A percentile compares a stretch with the other conserved stretches of the same genome.
phyloP scores from a whole-genome alignment of 2,329 filamentous ascomycete genomes.

The Chaetoscypha palmicola region DNA sequence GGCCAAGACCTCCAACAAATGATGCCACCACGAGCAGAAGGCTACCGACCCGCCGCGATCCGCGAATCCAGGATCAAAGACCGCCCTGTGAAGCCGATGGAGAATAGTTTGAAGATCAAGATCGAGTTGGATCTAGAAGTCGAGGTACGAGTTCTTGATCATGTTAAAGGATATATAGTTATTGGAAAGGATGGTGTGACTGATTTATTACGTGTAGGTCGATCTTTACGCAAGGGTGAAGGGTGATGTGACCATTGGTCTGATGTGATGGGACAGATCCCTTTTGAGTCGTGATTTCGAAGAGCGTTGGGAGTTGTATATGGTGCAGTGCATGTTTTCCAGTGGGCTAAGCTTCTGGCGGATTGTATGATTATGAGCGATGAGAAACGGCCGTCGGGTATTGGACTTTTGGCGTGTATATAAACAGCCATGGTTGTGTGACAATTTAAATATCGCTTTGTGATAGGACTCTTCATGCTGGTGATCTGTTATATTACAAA shows the following conservation, averaged over 20 bases:
- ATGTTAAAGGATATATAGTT: slow-evolving; percentile 18
- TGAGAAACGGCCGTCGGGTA: too few relatives aligned
- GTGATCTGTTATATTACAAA: too few relatives aligned
- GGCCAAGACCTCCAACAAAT: background rate
- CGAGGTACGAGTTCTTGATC: slow-evolving; percentile 19
- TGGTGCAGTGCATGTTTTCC: too few relatives aligned
- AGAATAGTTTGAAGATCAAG: slow-evolving; percentile 18
- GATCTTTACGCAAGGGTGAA: slow-evolving; percentile 4
- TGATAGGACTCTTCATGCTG: too few relatives aligned
- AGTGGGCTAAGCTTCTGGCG: too few relatives aligned
- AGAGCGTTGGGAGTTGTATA: too few relatives aligned
- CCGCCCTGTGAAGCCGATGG: slow-evolving; percentile 7
- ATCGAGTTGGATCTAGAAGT: slow-evolving; percentile 22
- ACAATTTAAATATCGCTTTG: too few relatives aligned
- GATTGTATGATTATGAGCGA: too few relatives aligned
- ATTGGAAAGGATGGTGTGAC: slow-evolving; percentile 10
- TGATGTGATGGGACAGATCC: slow-evolving; percentile 3
- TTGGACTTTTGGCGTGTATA: too few relatives aligned
- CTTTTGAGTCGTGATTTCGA: background rate
- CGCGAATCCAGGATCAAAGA: slow-evolving; percentile 20
- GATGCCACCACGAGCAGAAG: slow-evolving; percentile 1
- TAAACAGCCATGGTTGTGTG: too few relatives aligned
- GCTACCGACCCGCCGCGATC: slow-evolving; percentile 8
- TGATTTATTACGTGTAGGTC: background rate
- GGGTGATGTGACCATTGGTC: slow-evolving; percentile 5